phyloP scores from a whole-genome alignment of 805 yeast species.

The Sungouiella thailandica region DNA sequence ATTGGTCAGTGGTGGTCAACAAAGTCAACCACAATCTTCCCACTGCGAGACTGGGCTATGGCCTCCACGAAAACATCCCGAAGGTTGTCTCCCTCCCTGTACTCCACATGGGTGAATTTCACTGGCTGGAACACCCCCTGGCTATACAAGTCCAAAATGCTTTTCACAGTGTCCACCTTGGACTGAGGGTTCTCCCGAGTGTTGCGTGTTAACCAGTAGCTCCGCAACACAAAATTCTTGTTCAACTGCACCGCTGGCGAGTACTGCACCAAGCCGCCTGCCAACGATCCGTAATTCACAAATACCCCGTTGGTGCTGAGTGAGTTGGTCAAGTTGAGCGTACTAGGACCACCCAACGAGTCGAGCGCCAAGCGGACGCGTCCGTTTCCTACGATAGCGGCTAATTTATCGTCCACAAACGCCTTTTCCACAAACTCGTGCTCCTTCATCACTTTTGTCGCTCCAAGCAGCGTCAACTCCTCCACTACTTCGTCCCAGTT shows the following conservation, averaged over 20 bases:
- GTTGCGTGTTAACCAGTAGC: constrained; percentile 31
- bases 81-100: constrained; percentile 14
- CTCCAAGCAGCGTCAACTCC: constrained; percentile 24
- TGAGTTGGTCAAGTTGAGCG: constrained; percentile 17
- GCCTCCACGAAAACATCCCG: constrained; percentile 8
- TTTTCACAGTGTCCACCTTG: constrained; percentile 51
- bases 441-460: constrained; percentile 28
- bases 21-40: constrained; percentile 8
- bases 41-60: constrained; percentile 5
- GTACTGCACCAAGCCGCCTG: constrained; percentile 15
- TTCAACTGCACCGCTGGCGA: constrained; percentile 23
- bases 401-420: constrained; percentile 11
- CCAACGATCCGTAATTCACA: constrained; percentile 24
- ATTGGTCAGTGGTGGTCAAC: too few species aligned
- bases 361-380: constrained; percentile 28
- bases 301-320: constrained; percentile 25
- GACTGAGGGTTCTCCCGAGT: constrained; percentile 44
- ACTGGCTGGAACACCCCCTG: constrained; percentile 50
- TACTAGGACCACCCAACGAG: constrained; percentile 25
- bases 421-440: constrained; percentile 18
- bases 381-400: constrained; percentile 15
- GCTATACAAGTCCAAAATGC: constrained; percentile 54
- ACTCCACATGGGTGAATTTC: constrained; percentile 37
- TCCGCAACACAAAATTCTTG: constrained; percentile 24
- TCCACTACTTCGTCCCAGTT: constrained; percentile 13